Conservation (phyloP, 1,139 yeast genomes). For the Debaryomyces coudertii region DNA sequence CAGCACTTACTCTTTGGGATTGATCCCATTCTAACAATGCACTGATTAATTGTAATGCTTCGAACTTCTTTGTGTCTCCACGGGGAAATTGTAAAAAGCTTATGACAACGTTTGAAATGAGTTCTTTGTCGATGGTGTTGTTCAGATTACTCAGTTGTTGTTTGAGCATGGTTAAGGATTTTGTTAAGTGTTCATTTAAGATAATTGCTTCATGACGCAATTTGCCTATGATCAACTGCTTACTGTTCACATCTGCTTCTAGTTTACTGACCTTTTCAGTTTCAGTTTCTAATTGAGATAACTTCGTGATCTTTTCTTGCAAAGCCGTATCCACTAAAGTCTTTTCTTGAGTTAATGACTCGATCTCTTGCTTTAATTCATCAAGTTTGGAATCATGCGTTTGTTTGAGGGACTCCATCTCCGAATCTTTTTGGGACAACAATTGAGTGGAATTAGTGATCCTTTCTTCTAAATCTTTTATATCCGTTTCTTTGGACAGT, state of each 20-base stretch:
- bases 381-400: constrained; percentile 15
- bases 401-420: constrained; percentile 14
- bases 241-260: constrained; percentile 56
- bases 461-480: constrained; percentile 29
- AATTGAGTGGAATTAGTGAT: constrained; percentile 19
- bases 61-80: constrained; percentile 92
- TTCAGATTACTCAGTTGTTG: constrained; percentile 66
- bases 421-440: constrained; percentile 7
- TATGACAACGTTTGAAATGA: constrained; percentile 81
- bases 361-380: constrained; percentile 14
- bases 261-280: constrained; percentile 21
- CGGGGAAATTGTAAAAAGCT: constrained; percentile 87
- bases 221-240: constrained; percentile 82
- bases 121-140: constrained; percentile 82
- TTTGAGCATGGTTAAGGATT: constrained; percentile 77
- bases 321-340: constrained; percentile 8
- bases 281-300: constrained; percentile 19
- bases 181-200: constrained; percentile 88
- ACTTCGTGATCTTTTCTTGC: constrained; percentile 9
- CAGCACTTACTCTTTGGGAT: constrained; percentile 78
- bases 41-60: constrained; percentile 81
- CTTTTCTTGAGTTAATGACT: constrained; percentile 14
- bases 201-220: constrained; percentile 95
- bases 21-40: constrained; percentile 90
- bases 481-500: constrained; percentile 26